A percentile compares a stretch with the other conserved stretches of the same genome.
Conservation (phyloP, 2,329 filamentous ascomycete genomes). For the Sarocladium brachiariae region DNA sequence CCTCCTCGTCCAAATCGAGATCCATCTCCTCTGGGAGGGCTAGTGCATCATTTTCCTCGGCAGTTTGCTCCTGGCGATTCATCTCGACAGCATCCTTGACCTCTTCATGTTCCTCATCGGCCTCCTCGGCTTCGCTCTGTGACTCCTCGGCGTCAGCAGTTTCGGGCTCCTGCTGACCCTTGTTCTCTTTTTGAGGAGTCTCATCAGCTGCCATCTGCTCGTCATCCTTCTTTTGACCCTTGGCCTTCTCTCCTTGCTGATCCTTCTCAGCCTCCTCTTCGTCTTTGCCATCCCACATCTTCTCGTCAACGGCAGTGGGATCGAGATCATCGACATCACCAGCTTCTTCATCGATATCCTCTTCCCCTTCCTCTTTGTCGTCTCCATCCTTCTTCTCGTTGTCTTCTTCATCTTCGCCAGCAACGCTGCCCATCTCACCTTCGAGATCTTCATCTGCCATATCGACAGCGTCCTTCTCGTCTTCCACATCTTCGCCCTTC, state of each 20-base stretch:
- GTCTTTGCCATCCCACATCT: conserved; percentile 92
- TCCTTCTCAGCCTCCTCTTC: conserved; percentile 79
- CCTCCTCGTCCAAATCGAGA: conserved; percentile 64
- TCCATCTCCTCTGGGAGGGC: conserved; percentile 86
- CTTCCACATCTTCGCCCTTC: conserved; percentile 59
- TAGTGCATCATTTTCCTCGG: conserved; percentile 73
- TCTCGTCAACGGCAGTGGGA: conserved; percentile 87
- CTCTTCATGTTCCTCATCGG: conserved; percentile 51
- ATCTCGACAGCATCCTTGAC: conserved; percentile 47
- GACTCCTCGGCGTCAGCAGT: conserved; percentile 36
- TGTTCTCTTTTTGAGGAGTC: conserved; percentile 41
- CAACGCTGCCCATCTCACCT: conserved; percentile 65
- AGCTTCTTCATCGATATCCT: conserved; percentile 83
- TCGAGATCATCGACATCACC: conserved; percentile 90
- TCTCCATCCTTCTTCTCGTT: conserved; percentile 54
- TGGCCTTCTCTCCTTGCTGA: conserved; percentile 65
- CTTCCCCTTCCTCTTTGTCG: conserved; percentile 57
- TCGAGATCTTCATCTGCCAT: conserved; percentile 91
- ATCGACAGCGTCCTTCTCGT: conserved; percentile 80
- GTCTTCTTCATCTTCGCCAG: conserved; percentile 55
- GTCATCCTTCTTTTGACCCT: conserved; percentile 60
- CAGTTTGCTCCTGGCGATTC: conserved; percentile 63
- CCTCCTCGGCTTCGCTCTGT: conserved; percentile 50
- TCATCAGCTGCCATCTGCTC: conserved; percentile 55
- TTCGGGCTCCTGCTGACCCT: conserved; percentile 33